Evolutionary conservation across 805 yeast genomes (phyloP).

Genomic region (Ogataea dorogensis): DNA sequence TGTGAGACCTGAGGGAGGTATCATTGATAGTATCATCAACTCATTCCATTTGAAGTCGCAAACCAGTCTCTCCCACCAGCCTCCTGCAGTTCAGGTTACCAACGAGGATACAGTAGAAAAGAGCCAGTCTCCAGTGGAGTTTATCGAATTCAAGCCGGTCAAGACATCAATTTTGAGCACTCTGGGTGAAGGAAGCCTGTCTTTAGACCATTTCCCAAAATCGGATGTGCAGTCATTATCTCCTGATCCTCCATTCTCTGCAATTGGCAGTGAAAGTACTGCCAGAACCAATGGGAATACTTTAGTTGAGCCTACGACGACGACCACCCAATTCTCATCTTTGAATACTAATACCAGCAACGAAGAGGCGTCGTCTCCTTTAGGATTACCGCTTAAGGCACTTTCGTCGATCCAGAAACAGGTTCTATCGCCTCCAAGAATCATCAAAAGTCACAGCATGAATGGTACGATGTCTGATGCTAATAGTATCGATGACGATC

Average conservation of each 20-base stretch:
- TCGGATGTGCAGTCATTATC: constrained; percentile 1
- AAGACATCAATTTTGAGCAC: constrained; percentile 46
- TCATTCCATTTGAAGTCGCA: constrained; percentile 30
- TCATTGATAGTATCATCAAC: constrained; percentile 29
- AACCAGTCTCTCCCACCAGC: constrained; percentile 16
- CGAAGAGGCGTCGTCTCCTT: constrained; percentile 4
- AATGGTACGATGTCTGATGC: constrained; percentile 8
- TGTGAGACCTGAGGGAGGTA: constrained; percentile 16
- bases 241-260: constrained; percentile 9
- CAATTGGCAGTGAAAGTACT: constrained; percentile 7
- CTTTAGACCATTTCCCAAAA: constrained; percentile 35
- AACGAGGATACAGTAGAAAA: constrained; percentile 1
- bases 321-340: constrained; percentile 12
- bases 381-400: constrained; percentile 13
- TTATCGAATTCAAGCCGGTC: constrained; percentile 47
- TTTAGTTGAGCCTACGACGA: constrained; percentile 12
- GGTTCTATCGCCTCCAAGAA: background rate
- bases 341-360: constrained; percentile 17
- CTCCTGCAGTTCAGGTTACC: constrained; percentile 2
- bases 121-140: constrained; percentile 22
- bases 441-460: constrained; percentile 11
- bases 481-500: constrained; percentile 17
- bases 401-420: constrained; percentile 12
- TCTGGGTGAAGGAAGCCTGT: constrained; percentile 48
- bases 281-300: constrained; percentile 9